Evolutionary conservation across 2,329 filamentous ascomycete species (phyloP).

Genomic region (Xylariaceae sp.): DNA sequence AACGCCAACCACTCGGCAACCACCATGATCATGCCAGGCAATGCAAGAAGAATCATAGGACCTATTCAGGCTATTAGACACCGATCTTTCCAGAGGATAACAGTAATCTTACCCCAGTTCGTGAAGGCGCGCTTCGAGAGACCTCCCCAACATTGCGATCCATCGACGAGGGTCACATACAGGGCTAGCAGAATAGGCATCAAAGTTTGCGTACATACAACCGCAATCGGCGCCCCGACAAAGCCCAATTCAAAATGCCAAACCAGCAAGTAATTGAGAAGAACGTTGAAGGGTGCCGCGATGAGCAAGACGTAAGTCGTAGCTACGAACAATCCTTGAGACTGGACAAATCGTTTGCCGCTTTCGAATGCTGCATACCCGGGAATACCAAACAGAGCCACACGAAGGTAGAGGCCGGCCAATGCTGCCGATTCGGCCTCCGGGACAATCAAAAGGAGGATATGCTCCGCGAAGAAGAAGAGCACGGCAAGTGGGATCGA

Average conservation of each 20-base stretch:
- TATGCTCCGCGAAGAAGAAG: conserved; percentile 64
- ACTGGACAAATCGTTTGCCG: conserved; percentile 76
- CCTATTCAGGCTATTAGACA: conserved; percentile 30
- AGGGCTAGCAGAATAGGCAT: conserved; percentile 68
- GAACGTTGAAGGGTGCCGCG: conserved; percentile 70
- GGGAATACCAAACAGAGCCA: conserved; percentile 67
- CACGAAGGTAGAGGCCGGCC: conserved; percentile 68
- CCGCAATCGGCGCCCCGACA: conserved; percentile 73
- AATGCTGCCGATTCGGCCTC: conserved; percentile 66
- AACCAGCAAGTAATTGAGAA: conserved; percentile 76
- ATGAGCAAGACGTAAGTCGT: conserved; percentile 74
- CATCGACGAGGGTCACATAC: conserved; percentile 69
- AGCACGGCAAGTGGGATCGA: conserved; percentile 66
- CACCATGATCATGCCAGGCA: conserved; percentile 91
- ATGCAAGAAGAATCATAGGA: conserved; percentile 78
- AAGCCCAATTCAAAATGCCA: conserved; percentile 68
- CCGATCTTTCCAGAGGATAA: not conserved
- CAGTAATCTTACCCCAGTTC: conserved; percentile 58
- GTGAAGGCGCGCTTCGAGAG: conserved; percentile 65
- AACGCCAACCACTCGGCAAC: conserved; percentile 92
- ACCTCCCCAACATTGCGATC: conserved; percentile 76
- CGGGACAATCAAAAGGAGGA: conserved; percentile 64
- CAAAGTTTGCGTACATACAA: conserved; percentile 69
- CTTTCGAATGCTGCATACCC: conserved; percentile 74
- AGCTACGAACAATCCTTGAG: conserved; percentile 76